Percentiles rank a stretch among this genome's conserved stretches.
phyloP scores from a whole-genome alignment of 768 basidiomycete species.

The Calocera viscosa region DNA sequence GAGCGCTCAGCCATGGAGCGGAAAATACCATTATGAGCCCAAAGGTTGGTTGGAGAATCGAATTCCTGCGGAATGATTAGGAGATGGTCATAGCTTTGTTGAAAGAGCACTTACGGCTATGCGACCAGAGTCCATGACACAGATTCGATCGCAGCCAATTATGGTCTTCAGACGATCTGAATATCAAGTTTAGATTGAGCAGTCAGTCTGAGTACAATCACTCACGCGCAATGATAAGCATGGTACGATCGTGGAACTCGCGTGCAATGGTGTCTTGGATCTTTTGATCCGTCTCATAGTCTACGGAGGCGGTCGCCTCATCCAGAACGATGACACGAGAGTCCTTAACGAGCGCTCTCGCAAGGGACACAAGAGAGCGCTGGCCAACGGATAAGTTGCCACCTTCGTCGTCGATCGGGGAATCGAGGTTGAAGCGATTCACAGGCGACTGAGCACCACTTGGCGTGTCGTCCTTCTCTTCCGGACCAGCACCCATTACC shows the following conservation, averaged over 20 bases:
- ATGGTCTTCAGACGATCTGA: constrained; percentile 77
- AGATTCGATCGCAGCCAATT: constrained; percentile 75
- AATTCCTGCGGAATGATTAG: constrained; percentile 38
- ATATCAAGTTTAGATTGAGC: constrained; percentile 1
- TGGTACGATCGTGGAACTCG: constrained; percentile 67
- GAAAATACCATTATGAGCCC: constrained; percentile 55
- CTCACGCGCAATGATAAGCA: constrained; percentile 78
- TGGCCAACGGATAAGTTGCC: constrained; percentile 71
- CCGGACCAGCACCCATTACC: constrained; percentile 13
- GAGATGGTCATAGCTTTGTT: constrained; percentile 16
- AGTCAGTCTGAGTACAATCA: constrained; percentile 26
- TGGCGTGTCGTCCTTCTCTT: constrained; percentile 23
- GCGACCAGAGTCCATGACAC: constrained; percentile 69
- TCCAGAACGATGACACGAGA: constrained; percentile 76
- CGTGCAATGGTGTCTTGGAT: constrained; percentile 82
- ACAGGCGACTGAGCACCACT: constrained; percentile 32
- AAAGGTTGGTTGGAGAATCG: constrained; percentile 62
- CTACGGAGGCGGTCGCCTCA: constrained; percentile 85
- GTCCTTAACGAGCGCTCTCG: constrained; percentile 79
- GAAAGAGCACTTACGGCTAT: constrained; percentile 43
- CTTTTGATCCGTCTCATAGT: constrained; percentile 78
- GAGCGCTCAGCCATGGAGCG: constrained; percentile 76
- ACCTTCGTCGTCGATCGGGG: constrained; percentile 75
- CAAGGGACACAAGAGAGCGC: constrained; percentile 75
- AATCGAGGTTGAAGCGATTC: constrained; percentile 68